Conservation (phyloP, 2,329 filamentous ascomycete species). For the Mariannaea elegans region DNA sequence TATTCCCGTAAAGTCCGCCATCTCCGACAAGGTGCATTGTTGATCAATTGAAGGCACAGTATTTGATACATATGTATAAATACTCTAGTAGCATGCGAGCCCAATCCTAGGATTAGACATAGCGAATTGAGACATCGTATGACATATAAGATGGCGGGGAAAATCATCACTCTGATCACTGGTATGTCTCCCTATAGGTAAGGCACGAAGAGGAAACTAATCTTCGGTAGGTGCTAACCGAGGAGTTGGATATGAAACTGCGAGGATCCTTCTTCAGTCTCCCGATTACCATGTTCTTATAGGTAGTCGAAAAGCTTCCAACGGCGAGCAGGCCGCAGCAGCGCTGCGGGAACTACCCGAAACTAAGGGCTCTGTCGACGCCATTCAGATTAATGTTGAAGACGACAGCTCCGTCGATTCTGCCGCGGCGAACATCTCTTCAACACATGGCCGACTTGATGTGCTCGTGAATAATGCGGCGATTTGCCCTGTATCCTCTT, state of each 20-base stretch:
- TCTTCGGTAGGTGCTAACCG: slow-evolving; percentile 4
- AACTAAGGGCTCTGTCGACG: slow-evolving; percentile 13
- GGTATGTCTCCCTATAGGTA: background rate
- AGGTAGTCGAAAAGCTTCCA: slow-evolving; percentile 3
- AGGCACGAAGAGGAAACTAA: background rate
- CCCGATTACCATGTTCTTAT: slow-evolving; percentile 4
- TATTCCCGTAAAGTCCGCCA: too few species aligned
- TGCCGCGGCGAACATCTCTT: slow-evolving; percentile 2
- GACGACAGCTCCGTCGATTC: slow-evolving; percentile 5
- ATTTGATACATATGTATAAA: too few species aligned
- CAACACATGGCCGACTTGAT: background rate
- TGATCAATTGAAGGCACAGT: too few species aligned
- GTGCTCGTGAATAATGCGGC: slow-evolving; percentile 19
- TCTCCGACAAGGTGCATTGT: too few species aligned
- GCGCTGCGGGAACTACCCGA: background rate
- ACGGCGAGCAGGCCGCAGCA: slow-evolving; percentile 5
- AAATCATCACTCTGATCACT: background rate
- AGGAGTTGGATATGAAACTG: slow-evolving; percentile 8
- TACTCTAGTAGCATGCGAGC: too few species aligned
- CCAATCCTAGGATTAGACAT: too few species aligned
- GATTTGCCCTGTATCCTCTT: slow-evolving; percentile 5
- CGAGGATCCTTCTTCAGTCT: slow-evolving; percentile 6
- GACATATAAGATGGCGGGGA: background rate
- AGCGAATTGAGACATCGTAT: too few species aligned
- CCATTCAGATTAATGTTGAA: background rate